Percentiles rank a stretch among this genome's conserved stretches.
These are phyloP conservation scores for Xylaria arbuscula DNA, from an alignment of 2,329 filamentous ascomycete species.

Conservation along the genomic window DNA sequence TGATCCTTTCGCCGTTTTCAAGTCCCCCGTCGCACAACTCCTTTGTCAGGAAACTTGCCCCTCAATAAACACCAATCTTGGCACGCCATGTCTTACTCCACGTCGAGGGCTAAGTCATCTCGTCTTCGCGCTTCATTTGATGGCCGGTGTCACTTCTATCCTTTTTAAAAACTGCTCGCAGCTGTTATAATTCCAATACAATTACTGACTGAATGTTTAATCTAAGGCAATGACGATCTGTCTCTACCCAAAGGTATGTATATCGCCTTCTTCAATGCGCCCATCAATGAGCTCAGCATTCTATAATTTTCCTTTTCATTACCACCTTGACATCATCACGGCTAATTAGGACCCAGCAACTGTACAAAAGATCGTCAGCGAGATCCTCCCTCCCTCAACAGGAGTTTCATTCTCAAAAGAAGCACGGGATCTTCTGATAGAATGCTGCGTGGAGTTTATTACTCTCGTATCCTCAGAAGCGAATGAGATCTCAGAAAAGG, in stretches of 20 bases:
- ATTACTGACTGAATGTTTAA: conserved; percentile 17
- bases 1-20: conserved; percentile 2
- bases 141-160: conserved; percentile 18
- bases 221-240: conserved; percentile 71
- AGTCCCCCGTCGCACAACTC: not conserved
- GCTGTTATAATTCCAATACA: not conserved
- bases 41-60: conserved; percentile 9
- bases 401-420: conserved; percentile 94
- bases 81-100: conserved; percentile 26
- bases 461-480: conserved; percentile 98
- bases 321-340: not conserved
- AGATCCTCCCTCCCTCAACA: conserved; percentile 81
- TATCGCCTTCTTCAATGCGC: not conserved
- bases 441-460: conserved; percentile 99
- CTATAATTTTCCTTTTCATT: not conserved
- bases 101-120: conserved; percentile 32
- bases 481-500: conserved; percentile 98
- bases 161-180: not conserved
- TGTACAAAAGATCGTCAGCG: conserved; percentile 88
- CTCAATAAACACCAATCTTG: not conserved
- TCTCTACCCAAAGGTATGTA: conserved; percentile 71
- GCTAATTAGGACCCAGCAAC: conserved; percentile 62
- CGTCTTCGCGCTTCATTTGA: conserved; percentile 22
- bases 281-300: not conserved
- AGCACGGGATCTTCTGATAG: conserved; percentile 92